Conservation (phyloP, 768 basidiomycete genomes). For the Tricholoma terreum region DNA sequence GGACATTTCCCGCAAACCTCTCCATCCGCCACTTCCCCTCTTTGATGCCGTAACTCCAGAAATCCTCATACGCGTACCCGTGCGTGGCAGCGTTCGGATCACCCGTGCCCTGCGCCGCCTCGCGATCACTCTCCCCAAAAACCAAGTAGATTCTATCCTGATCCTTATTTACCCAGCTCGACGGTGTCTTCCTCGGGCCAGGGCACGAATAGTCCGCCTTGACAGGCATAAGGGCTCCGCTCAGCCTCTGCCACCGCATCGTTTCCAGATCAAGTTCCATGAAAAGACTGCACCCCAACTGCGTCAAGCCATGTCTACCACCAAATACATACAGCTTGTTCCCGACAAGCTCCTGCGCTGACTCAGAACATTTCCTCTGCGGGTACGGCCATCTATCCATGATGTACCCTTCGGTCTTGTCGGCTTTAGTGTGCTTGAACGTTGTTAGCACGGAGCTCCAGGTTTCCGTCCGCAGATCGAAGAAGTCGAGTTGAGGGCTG, state of each 20-base stretch:
- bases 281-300: slow-evolving; percentile 35
- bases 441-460: slow-evolving; percentile 29
- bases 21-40: slow-evolving; percentile 31
- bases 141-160: slow-evolving; percentile 28
- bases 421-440: slow-evolving; percentile 12
- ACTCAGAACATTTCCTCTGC: slow-evolving; percentile 4
- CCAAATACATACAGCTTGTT: slow-evolving; percentile 38
- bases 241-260: slow-evolving; percentile 28
- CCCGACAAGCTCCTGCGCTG: slow-evolving; percentile 22
- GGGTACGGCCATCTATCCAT: slow-evolving; percentile 22
- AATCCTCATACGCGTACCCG: slow-evolving; percentile 29
- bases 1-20: slow-evolving; percentile 30
- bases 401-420: slow-evolving; percentile 10
- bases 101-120: slow-evolving; percentile 19
- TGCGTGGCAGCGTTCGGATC: slow-evolving; percentile 19
- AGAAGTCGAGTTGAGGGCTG: slow-evolving; percentile 23
- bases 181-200: slow-evolving; percentile 29
- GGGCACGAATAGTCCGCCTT: slow-evolving; percentile 21
- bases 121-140: slow-evolving; percentile 32
- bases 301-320: slow-evolving; percentile 24
- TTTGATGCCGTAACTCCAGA: slow-evolving; percentile 37
- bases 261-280: slow-evolving; percentile 33
- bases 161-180: slow-evolving; percentile 29
- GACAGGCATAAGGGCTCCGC: slow-evolving; percentile 13
- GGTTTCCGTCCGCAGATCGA: slow-evolving; percentile 30